Conservation (phyloP, 805 yeast species). For the Barnettozyma botsteinii region DNA sequence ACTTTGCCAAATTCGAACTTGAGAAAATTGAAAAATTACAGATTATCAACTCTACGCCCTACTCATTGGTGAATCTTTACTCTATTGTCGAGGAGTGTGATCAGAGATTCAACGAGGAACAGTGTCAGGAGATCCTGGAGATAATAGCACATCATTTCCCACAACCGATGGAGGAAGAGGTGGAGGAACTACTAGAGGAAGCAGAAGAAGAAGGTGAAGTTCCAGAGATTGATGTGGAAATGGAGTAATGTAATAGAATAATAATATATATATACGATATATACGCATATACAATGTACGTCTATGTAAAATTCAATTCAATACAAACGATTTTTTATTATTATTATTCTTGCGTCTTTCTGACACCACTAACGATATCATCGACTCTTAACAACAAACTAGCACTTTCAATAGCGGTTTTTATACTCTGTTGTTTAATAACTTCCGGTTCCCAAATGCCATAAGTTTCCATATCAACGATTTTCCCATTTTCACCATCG, state of each 20-base stretch:
- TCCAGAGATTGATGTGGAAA: conserved; percentile 5
- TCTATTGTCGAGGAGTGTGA: conserved; percentile 91
- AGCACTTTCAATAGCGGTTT: conserved; percentile 98
- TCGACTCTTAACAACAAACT: conserved; percentile 92
- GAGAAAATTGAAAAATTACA: conserved; percentile 84
- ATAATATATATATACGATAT: background rate
- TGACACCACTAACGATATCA: conserved; percentile 94
- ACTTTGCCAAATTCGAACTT: conserved; percentile 40
- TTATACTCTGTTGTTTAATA: conserved; percentile 91
- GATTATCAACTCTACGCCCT: conserved; percentile 74
- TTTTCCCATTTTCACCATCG: conserved; percentile 90
- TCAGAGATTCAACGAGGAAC: conserved; percentile 66
- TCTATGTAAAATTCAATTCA: too few species aligned
- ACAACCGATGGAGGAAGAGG: conserved; percentile 8
- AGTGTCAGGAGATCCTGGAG: conserved; percentile 52
- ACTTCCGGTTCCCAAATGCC: conserved; percentile 99
- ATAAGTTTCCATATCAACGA: conserved; percentile 91
- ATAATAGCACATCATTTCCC: conserved; percentile 54
- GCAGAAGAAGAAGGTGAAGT: conserved; percentile 12
- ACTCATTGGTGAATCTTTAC: conserved; percentile 71
- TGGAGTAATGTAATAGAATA: background rate
- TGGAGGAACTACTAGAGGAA: conserved; percentile 8
- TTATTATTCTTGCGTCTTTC: conserved; percentile 41
- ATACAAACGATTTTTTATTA: too few species aligned
- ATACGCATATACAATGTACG: too few species aligned